Percentiles rank a stretch among this genome's conserved stretches.
These are phyloP conservation scores for Fagopyrum homotropicum DNA, from an alignment of 148 eudicot species.

Conservation along the genomic window DNA sequence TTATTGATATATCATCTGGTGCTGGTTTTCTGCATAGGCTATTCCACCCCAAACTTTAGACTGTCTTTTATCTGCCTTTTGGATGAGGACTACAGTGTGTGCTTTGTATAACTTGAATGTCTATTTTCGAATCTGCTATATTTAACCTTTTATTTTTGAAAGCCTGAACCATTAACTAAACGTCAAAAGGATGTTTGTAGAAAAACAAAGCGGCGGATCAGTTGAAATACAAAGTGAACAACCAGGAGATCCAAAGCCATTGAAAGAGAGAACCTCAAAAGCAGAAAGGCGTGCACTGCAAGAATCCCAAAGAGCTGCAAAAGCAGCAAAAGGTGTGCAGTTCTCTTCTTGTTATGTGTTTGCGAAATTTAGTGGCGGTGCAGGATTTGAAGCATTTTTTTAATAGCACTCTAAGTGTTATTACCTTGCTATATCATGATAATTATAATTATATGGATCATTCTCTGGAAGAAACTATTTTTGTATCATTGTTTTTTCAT, in stretches of 20 bases:
- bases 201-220: slow-evolving; percentile 44
- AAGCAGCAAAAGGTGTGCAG: slow-evolving; percentile 69
- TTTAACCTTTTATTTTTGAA: neutral
- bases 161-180: neutral
- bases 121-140: neutral
- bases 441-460: neutral
- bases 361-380: neutral
- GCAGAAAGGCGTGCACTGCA: slow-evolving; percentile 96
- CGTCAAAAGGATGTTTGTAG: slow-evolving; percentile 21
- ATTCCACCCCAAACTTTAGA: neutral
- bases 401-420: neutral
- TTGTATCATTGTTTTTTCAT: neutral
- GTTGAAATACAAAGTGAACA: slow-evolving; percentile 39
- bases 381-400: neutral
- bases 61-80: neutral
- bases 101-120: neutral
- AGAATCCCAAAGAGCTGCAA: slow-evolving; percentile 94
- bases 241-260: slow-evolving; percentile 38
- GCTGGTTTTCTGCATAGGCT: neutral
- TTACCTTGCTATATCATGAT: neutral
- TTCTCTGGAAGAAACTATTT: neutral
- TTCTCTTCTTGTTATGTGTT: neutral
- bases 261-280: slow-evolving; percentile 79
- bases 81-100: neutral
- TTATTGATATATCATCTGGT: neutral